Evolutionary conservation across 495 filamentous ascomycete genomes (phyloP).

Genomic region (Tuber borchii): DNA sequence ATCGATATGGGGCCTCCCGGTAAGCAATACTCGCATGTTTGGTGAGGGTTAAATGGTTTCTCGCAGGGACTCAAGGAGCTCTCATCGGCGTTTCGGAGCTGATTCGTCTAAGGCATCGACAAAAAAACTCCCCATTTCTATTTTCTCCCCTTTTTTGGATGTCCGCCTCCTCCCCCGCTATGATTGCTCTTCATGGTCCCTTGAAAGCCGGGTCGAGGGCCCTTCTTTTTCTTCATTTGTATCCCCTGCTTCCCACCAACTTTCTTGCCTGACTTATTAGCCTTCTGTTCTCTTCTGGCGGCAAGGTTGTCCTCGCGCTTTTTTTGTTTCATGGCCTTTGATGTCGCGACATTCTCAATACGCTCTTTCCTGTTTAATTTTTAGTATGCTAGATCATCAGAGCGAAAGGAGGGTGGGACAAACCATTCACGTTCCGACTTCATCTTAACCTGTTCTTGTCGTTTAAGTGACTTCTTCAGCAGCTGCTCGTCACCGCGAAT

Average conservation of each 20-base stretch:
- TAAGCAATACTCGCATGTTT: not conserved
- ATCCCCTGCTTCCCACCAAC: slow-evolving; percentile 44
- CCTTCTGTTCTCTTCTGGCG: slow-evolving; percentile 70
- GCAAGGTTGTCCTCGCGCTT: slow-evolving; percentile 82
- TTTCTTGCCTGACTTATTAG: slow-evolving; percentile 59
- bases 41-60: no score
- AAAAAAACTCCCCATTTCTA: no score
- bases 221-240: slow-evolving; percentile 51
- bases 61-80: no score
- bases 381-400: slow-evolving; percentile 7
- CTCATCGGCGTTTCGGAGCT: no score
- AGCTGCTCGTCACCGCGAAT: slow-evolving; percentile 81
- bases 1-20: not conserved
- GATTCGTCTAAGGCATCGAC: no score
- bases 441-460: slow-evolving; percentile 80
- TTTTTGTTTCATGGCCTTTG: slow-evolving; percentile 70
- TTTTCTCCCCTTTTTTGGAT: not conserved
- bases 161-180: not conserved
- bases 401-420: not conserved
- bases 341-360: slow-evolving; percentile 64
- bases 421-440: slow-evolving; percentile 84
- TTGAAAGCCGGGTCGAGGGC: slow-evolving; percentile 71
- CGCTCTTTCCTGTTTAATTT: slow-evolving; percentile 53
- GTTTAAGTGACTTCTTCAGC: slow-evolving; percentile 90
- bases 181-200: slow-evolving; percentile 63